Base-by-base conservation (phyloP, 2,329 filamentous ascomycete genomes). In the Nannizziopsis barbatae region DNA sequence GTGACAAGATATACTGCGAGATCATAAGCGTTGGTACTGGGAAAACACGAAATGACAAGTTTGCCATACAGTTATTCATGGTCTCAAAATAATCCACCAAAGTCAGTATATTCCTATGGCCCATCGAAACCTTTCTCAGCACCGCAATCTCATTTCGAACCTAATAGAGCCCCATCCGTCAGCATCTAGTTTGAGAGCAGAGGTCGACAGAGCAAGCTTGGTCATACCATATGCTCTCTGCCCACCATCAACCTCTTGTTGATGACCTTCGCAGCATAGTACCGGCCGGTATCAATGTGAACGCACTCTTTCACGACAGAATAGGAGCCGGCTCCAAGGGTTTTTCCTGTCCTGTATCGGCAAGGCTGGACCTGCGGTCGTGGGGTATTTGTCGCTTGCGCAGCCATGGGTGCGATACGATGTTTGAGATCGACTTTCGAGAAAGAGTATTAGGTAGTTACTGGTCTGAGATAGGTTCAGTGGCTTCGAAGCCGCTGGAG, bases 1-100 rank as follows among this genome's bases (percentile, higher is more conserved):
- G 92, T 96, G 45, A 98, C 92, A 33, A 98, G 82, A 66, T 98
- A 98, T 56, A 98, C 79, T 81, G 55, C 10, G 49, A 12, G 36
- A 42, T 40, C 18, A 32, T 49, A 44, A 49, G 40, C 45, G 33
- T 27, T n/a, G 32, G 14, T 10, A 9, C 36, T 35, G 12, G n/a
- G 8, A 12, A 14, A 32, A 31, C 9, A 30, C 18, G 20, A 15
- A 17, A 15, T 32, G 15, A 59, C 9, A 15, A 38, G 22, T 27
- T 7, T 7, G 7, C 17, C 74, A 50, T 69, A 83, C 80, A 77
- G 69, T 98, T 98, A 72, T 98, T 96, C 86, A 95, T 94, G 5
- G 92, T 98, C 72, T 98, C 92, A 63, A 98, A 98, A 70, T 96
- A 98, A 72, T 98, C 92, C 60, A 96, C 92, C 51, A 98, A 76